phyloP scores from a whole-genome alignment of 1,284 basidiomycete genomes.

The Trametes sp. region DNA sequence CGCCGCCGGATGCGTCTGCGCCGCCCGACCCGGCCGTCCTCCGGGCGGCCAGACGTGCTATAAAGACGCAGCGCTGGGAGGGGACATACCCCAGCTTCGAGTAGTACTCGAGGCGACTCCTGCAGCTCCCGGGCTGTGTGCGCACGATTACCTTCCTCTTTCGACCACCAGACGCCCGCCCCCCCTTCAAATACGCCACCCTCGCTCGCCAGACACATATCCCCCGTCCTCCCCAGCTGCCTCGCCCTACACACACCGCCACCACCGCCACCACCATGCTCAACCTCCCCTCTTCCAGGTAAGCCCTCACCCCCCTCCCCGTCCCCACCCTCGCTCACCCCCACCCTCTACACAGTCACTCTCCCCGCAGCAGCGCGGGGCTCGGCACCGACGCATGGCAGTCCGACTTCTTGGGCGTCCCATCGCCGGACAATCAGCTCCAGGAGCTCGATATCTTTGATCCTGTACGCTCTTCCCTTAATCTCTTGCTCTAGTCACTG shows the following conservation, averaged over 20 bases:
- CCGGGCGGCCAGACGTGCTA: background rate
- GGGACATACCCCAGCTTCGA: too few species aligned
- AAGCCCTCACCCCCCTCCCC: conserved; percentile 6
- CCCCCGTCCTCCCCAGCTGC: conserved; percentile 5
- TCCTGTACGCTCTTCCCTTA: background rate
- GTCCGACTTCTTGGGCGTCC: conserved; percentile 18
- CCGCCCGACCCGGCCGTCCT: background rate
- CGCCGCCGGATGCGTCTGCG: background rate
- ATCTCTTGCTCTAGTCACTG: background rate
- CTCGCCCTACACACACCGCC: background rate
- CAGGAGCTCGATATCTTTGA: conserved; percentile 13
- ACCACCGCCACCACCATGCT: background rate
- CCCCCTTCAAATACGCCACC: background rate
- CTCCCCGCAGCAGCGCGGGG: conserved; percentile 1
- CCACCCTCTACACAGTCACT: background rate
- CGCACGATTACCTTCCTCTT: background rate
- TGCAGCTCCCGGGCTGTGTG: conserved; percentile 2
- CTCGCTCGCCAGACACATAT: background rate
- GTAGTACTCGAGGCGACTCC: background rate
- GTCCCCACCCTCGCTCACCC: conserved; percentile 1
- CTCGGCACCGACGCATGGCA: conserved; percentile 10
- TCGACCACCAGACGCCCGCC: background rate
- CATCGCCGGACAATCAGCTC: conserved; percentile 16
- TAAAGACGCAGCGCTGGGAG: too few species aligned
- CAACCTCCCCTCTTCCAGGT: background rate